phyloP scores from a whole-genome alignment of 495 filamentous ascomycete genomes.

The Aspergillus mulundensis region DNA sequence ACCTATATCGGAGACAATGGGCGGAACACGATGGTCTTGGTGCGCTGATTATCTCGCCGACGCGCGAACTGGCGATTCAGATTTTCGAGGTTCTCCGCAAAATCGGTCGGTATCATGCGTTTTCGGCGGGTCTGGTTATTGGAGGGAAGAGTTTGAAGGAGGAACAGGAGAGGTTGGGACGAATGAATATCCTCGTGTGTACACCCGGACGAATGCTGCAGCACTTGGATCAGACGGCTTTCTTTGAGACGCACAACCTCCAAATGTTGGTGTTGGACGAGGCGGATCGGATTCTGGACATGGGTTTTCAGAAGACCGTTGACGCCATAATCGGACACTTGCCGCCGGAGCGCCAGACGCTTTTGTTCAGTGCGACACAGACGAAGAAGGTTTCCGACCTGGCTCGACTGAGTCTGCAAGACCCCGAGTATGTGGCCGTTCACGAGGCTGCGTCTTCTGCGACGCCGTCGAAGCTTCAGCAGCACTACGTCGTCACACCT shows the following conservation, averaged over 20 bases:
- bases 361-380: constrained; percentile 95
- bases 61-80: constrained; percentile 90
- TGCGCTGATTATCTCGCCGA: constrained; percentile 89
- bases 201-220: constrained; percentile 94
- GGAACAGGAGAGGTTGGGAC: constrained; percentile 76
- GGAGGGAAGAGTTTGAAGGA: constrained; percentile 90
- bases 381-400: constrained; percentile 91
- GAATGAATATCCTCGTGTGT: constrained; percentile 98
- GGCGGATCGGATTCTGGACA: constrained; percentile 94
- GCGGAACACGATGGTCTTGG: constrained; percentile 87
- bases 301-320: constrained; percentile 89
- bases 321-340: constrained; percentile 94
- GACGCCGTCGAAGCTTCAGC: constrained; percentile 78
- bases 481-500: constrained; percentile 84
- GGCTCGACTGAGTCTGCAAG: constrained; percentile 77
- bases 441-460: constrained; percentile 79
- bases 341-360: constrained; percentile 79
- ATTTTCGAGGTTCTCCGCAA: constrained; percentile 95
- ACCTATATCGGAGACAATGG: constrained; percentile 88
- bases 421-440: constrained; percentile 92
- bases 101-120: constrained; percentile 82
- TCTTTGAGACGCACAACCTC: constrained; percentile 83
- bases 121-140: constrained; percentile 91
- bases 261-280: constrained; percentile 95
- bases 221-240: constrained; percentile 90